These are phyloP conservation scores for Santalum album DNA, from an alignment of 164 flowering plant species.

Conservation along the genomic window DNA sequence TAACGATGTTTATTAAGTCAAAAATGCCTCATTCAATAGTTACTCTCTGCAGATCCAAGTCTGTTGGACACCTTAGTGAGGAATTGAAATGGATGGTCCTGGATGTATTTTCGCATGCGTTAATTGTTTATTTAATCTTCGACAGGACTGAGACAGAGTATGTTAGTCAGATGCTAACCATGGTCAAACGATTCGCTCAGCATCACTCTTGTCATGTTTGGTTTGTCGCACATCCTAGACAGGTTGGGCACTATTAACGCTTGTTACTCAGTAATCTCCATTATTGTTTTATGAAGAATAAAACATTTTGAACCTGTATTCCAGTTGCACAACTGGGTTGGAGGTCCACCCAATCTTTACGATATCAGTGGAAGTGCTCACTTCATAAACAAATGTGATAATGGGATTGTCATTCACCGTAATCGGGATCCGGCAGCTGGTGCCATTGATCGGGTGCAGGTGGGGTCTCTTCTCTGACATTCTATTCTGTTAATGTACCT, in stretches of 20 bases:
- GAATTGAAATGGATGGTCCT: no score
- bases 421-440: slow-evolving; percentile 76
- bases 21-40: no score
- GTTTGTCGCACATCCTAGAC: slow-evolving; percentile 99
- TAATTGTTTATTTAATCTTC: no score
- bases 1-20: no score
- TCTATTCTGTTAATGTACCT: no score
- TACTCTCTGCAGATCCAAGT: no score
- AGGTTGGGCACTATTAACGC: slow-evolving; percentile 34
- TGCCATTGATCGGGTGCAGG: slow-evolving; percentile 79
- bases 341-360: slow-evolving; percentile 82
- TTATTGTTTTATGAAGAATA: background rate
- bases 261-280: background rate
- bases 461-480: no score
- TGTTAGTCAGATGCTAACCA: slow-evolving; percentile 95
- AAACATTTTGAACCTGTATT: background rate
- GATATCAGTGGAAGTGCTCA: slow-evolving; percentile 99
- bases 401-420: slow-evolving; percentile 94
- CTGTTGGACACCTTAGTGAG: no score
- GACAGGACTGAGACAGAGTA: slow-evolving; percentile 97
- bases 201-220: slow-evolving; percentile 96
- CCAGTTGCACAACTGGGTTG: slow-evolving; percentile 86
- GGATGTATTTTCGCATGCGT: no score
- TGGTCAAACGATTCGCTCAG: slow-evolving; percentile 86
- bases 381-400: slow-evolving; percentile 97